phyloP scores from a whole-genome alignment of 2,329 filamentous ascomycete species.

The Sordariomycetes sp. region DNA sequence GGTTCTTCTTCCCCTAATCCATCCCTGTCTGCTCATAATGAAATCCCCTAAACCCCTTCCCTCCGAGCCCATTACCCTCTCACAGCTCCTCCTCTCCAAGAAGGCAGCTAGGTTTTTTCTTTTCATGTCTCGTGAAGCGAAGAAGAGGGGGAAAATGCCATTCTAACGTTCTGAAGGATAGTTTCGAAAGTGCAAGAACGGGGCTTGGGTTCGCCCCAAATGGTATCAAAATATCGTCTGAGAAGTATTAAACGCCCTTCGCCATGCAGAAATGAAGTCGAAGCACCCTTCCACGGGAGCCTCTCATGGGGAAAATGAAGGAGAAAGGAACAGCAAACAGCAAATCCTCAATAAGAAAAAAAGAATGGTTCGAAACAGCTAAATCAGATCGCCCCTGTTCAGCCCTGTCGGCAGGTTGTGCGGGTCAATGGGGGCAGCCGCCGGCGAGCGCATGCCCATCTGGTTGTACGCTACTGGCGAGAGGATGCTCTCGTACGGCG shows the following conservation, averaged over 20 bases:
- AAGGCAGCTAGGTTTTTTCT: neutral
- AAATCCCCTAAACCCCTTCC: neutral
- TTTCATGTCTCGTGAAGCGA: constrained; percentile 7
- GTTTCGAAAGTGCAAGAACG: neutral
- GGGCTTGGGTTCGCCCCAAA: neutral
- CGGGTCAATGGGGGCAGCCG: neutral
- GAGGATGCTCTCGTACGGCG: constrained; percentile 31
- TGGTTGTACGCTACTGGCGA: constrained; percentile 8
- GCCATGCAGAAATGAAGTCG: constrained; percentile 1
- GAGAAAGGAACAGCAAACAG: constrained; percentile 1
- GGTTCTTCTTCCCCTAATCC: neutral
- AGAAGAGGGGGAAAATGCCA: constrained; percentile 8
- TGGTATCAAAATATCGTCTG: neutral
- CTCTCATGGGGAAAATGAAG: constrained; percentile 4
- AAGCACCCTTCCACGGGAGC: neutral
- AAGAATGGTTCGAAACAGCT: constrained; percentile 8
- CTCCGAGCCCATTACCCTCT: neutral
- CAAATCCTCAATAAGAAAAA: constrained; percentile 6
- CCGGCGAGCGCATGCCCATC: constrained; percentile 18
- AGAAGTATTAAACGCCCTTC: neutral
- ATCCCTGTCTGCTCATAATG: neutral
- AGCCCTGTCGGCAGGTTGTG: constrained; percentile 32
- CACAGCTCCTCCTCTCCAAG: neutral
- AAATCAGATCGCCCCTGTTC: constrained; percentile 46
- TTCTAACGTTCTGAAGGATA: constrained; percentile 4